Conservation (phyloP, 768 basidiomycete species). For the Postia placenta region DNA sequence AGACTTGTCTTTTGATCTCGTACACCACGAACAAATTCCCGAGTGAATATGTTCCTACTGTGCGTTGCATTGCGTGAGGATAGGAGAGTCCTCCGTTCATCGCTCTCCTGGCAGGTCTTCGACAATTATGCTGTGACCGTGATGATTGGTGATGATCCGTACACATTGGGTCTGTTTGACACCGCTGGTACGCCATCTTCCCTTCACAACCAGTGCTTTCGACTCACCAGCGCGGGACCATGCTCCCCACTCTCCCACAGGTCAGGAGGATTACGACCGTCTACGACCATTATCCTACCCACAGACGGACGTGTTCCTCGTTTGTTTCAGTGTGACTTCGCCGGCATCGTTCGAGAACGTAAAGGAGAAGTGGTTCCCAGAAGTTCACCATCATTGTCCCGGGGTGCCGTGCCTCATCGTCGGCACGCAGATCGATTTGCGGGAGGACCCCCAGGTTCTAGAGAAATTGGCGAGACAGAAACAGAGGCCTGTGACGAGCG, state of each 20-base stretch:
- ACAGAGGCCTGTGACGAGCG: slow-evolving; percentile 83
- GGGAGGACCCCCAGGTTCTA: slow-evolving; percentile 87
- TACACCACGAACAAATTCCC: slow-evolving; percentile 99
- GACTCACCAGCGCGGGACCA: too few relatives aligned
- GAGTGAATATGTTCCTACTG: slow-evolving; percentile 98
- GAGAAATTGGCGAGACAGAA: slow-evolving; percentile 97
- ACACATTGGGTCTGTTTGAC: slow-evolving; percentile 97
- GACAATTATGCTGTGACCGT: slow-evolving; percentile 99
- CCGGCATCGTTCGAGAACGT: slow-evolving; percentile 99
- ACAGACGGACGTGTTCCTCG: slow-evolving; percentile 98
- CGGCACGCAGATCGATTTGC: slow-evolving; percentile 95
- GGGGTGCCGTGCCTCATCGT: slow-evolving; percentile 99
- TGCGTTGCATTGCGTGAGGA: slow-evolving; percentile 35
- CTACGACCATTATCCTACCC: slow-evolving; percentile 99
- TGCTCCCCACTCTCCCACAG: slow-evolving; percentile 33
- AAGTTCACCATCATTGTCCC: slow-evolving; percentile 99
- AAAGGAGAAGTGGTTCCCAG: slow-evolving; percentile 99
- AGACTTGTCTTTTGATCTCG: slow-evolving; percentile 96
- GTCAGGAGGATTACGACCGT: slow-evolving; percentile 99
- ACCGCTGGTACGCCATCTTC: slow-evolving; percentile 77
- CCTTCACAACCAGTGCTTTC: neutral
- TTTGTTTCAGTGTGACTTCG: slow-evolving; percentile 98
- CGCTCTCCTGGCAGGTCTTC: slow-evolving; percentile 55
- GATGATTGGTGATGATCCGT: slow-evolving; percentile 99
- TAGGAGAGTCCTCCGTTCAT: neutral